A percentile compares a stretch with the other conserved stretches of the same genome.
phyloP scores from a whole-genome alignment of 2,329 filamentous ascomycete genomes.

The Neofusicoccum laricinum region DNA sequence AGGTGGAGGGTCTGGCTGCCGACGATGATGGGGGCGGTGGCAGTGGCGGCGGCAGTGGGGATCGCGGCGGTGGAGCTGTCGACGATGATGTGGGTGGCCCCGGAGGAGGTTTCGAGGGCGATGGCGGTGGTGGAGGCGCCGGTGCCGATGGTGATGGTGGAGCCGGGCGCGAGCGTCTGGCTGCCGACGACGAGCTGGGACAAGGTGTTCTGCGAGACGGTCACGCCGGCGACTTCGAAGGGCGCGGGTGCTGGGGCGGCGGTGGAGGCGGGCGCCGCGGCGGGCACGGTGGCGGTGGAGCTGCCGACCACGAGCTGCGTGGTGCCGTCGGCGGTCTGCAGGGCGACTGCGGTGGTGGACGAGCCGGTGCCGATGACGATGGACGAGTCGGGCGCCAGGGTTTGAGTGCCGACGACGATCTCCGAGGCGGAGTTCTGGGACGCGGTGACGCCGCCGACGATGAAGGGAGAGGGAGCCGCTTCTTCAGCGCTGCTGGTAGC shows the following conservation, averaged over 20 bases:
- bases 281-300: background rate
- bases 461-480: background rate
- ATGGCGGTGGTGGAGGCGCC: slow-evolving; percentile 24
- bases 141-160: slow-evolving; percentile 26
- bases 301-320: slow-evolving; percentile 5
- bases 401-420: slow-evolving; percentile 4
- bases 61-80: background rate
- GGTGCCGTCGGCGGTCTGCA: background rate
- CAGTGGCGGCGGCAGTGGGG: background rate
- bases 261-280: background rate
- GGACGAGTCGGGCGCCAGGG: background rate
- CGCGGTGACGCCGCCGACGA: background rate
- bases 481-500: background rate
- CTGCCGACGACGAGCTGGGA: background rate
- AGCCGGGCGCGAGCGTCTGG: slow-evolving; percentile 24
- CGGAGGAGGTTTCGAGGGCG: slow-evolving; percentile 3
- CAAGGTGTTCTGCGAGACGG: background rate
- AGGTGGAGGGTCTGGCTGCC: background rate
- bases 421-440: background rate
- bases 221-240: background rate
- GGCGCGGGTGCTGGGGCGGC: background rate
- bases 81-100: background rate
- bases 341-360: background rate
- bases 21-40: background rate
- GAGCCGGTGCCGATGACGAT: background rate